Evolutionary conservation across 2,329 filamentous ascomycete genomes (phyloP), one percentile per base, ranked within the genome.

Genomic region (Dothideomycetes sp.): DNA sequence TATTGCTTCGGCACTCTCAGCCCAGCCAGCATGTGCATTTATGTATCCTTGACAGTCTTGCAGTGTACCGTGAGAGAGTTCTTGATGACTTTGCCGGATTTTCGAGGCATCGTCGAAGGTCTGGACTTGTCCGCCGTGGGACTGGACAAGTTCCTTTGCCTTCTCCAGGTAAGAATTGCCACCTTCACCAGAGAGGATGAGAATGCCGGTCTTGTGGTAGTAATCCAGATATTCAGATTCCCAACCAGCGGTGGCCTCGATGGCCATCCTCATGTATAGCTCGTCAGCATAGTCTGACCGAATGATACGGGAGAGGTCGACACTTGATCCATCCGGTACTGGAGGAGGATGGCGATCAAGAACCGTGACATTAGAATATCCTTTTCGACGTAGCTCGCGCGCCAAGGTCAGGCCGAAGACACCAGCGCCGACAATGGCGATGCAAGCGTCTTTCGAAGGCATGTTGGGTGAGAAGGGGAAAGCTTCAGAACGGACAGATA

Each of bases 251-350:
- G 22, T 9, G 16, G 57, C 57, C 41, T 60, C 55, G 10, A 53
- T 50, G 1, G 52, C 56, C 15, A 61, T 47, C 1, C 35, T 37
- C 3, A 53, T 36, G 30, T 60, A 59, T 3, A 50, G 38, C 8
- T 47, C 43, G 23, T 61, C 56, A 1, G 50, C 51, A 25, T 60
- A 60, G 41, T 61, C 57, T 34, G 58, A 58, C 4, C 62, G 53
- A 15, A 65, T 61, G 1, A 63, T 51, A 1, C 62, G 54, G 1
- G 62, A 63, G 18, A 63, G 62, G 34, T 65, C 62, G 25, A 60
- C 57, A 31, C 61, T 63, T 4, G 59, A 60, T 2, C 61, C 61
- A 43, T 64, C 62, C 2, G 43, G 43, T 1, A 45, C 34, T 16
- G 35, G 35, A 8, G 35, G 25, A 11, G 5, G 18, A 22, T 20